Evolutionary conservation across 192 early-diverging fungal genomes (phyloP), one percentile per base, ranked within the genome.

Genomic region (Umbelopsis sp.): DNA sequence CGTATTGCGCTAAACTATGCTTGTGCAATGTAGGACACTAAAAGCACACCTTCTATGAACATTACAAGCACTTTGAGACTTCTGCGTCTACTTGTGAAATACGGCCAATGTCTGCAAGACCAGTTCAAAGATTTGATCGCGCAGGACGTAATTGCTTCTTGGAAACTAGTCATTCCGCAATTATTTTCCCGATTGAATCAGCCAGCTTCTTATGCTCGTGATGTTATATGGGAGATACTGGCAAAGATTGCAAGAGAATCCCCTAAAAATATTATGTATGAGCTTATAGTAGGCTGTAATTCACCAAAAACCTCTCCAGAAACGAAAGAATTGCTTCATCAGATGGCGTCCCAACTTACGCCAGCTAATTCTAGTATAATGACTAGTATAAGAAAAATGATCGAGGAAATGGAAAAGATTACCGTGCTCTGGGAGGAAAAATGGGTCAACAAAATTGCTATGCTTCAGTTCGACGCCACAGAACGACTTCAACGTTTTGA

Each of bases 351-450:
- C 21, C 77, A 64, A 33, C 69, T 85, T 67, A 76, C 72, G 37
- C 64, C 67, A 4, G 69, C 69, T 0, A 79, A 88, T 30, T 72
- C 74, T n/a, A 69, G 68, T 9, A 49, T 88, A 11, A 75, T 92
- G 21, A 55, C 76, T 0, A 87, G 91, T 53, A 84, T 88, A 0
- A 74, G 78, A 25, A 74, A 73, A 18, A 77, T 89, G 70, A 85
- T 91, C 18, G 78, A 80, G 15, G 90, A 91, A 67, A 73, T 94
- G 21, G 85, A 90, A 48, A 78, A 84, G 27, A 75, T 92, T 0
- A 91, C 93, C 0, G 91, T 95, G 23, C 71, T 95, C 3, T 92
- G 93, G 89, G 93, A 94, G 69, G 93, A 95, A 77, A 79, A 78
- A 18, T 93, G 91, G 91, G 75, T 87, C n/a, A 86, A 92, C 65